Percentiles rank a stretch among this genome's conserved stretches.
Conservation (phyloP, 2,329 filamentous ascomycete genomes). For the Fusarium torulosum region DNA sequence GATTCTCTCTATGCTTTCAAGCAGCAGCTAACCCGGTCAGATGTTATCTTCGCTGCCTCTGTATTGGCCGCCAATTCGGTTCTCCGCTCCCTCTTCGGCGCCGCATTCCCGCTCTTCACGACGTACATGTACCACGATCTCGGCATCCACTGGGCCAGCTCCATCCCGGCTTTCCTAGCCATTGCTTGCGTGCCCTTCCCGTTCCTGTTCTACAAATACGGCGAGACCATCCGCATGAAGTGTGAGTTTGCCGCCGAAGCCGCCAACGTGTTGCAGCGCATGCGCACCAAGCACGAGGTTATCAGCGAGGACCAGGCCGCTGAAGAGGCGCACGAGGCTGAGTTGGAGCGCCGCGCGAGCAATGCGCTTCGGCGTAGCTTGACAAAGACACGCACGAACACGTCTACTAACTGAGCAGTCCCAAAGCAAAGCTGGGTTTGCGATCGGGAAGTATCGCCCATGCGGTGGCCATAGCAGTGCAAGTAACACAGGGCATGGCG, state of each 20-base stretch:
- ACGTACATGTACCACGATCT: slow-evolving; percentile 68
- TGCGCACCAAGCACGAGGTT: slow-evolving; percentile 52
- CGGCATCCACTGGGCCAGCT: slow-evolving; percentile 81
- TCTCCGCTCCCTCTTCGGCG: slow-evolving; percentile 77
- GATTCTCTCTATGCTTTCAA: neutral
- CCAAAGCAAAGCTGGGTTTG: neutral
- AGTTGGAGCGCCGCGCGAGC: slow-evolving; percentile 46
- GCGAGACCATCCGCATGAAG: slow-evolving; percentile 69
- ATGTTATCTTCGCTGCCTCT: slow-evolving; percentile 82
- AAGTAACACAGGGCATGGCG: neutral
- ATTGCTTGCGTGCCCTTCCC: slow-evolving; percentile 79
- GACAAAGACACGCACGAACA: slow-evolving; percentile 29
- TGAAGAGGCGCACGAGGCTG: slow-evolving; percentile 42
- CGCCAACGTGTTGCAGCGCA: slow-evolving; percentile 67
- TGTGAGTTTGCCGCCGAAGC: slow-evolving; percentile 79
- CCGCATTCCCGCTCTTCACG: slow-evolving; percentile 80
- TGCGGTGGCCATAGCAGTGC: neutral
- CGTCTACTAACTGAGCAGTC: neutral
- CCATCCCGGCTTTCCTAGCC: slow-evolving; percentile 79
- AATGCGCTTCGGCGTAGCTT: slow-evolving; percentile 38
- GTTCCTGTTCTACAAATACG: slow-evolving; percentile 81
- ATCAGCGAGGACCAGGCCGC: slow-evolving; percentile 49
- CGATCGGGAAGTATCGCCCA: neutral
- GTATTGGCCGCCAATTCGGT: slow-evolving; percentile 80
- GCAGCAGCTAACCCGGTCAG: slow-evolving; percentile 41